Evolutionary conservation across 2,329 filamentous ascomycete genomes (phyloP), one percentile per base, ranked within the genome.

Genomic region (Aspergillus felis): DNA sequence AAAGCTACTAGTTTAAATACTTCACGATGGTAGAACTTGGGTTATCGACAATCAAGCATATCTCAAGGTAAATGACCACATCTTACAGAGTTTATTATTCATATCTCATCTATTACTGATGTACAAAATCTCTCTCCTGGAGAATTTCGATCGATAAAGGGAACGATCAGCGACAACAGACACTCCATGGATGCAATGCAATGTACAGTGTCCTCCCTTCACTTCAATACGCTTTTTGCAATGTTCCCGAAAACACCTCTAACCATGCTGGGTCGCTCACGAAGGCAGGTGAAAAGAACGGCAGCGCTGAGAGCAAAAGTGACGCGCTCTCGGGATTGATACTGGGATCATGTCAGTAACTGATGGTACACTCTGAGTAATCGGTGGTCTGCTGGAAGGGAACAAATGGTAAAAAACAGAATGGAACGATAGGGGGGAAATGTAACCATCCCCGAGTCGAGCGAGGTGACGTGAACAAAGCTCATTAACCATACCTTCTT

Each of bases 251-350:
- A 75, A 48, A 91, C 82, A 4, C 89, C 89, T 56, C 88, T 80
- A 27, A 92, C 87, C 64, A 85, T 78, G 29, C 69, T 73, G 35
- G 81, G 83, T 50, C 86, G 84, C 74, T 91, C 88, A 44, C 80
- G 74, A 25, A 86, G 81, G 66, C 83, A 85, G 0, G 87, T 87
- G 58, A 91, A 82, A n/a, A 92, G 82, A 9, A 91, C 80, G 4
- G 87, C 88, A 9, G 85, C 82, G 67, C 87, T 89, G 48, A 81
- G 69, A 0, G 88, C 85, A 73, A 92, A 92, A 1, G 81, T 82
- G 29, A 84, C 59, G 41, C 80, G 85, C 77, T 91, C 88, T 53
- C 83, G 79, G 85, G 86, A 88, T 77, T 88, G 82, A 73, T 86
- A 81, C 66, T 85, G 76, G 57, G 65, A 38, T 17, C 32, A 38